Evolutionary conservation across 805 yeast genomes (phyloP), one percentile per base, ranked within the genome.

Genomic region (Schwanniomyces polymorphus): DNA sequence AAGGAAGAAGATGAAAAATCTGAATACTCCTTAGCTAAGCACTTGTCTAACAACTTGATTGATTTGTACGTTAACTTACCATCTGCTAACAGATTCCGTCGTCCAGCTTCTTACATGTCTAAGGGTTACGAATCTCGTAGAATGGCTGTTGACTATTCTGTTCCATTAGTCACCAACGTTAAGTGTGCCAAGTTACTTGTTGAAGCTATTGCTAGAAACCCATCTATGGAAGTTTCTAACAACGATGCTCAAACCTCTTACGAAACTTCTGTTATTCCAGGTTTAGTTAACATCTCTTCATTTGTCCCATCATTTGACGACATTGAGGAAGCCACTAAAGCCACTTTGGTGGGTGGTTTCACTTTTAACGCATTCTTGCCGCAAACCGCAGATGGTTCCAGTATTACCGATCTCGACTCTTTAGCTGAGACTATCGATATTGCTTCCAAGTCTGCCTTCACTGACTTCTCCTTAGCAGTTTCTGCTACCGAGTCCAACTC

Each of bases 111-210:
- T 52, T 94, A 94, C 74, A 90, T 94, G 79, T 89, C 97, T 26
- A 91, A 88, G 75, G 99, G 99, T 68, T 94, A 94, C 80, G 85
- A 82, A 70, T 89, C 98, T 40, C 95, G 99, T 80, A 94, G 99
- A 79, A 88, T 94, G 98, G 99, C 99, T 57, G 97, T 94, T 56
- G 99, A 94, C 73, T 95, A 88, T 68, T 91, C 97, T 44, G 91
- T 94, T 65, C 99, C 99, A 43, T 79, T 94, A 67, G 97, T 94
- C 43, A 94, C 99, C 55, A 94, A 94, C 65, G 98, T 94, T 57
- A 94, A 94, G 74, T 86, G 91, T 78, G 99, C 99, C 52, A 94
- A 94, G 74, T 77, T 94, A 56, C 78, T 94, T 70, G 85, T 94
- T 56, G 98, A 94, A 75, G 98, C 99, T n/a, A 69, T 91, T 55